phyloP scores from a whole-genome alignment of 176 grass and related monocot genomes.

The Hyparrhenia diplandra region DNA sequence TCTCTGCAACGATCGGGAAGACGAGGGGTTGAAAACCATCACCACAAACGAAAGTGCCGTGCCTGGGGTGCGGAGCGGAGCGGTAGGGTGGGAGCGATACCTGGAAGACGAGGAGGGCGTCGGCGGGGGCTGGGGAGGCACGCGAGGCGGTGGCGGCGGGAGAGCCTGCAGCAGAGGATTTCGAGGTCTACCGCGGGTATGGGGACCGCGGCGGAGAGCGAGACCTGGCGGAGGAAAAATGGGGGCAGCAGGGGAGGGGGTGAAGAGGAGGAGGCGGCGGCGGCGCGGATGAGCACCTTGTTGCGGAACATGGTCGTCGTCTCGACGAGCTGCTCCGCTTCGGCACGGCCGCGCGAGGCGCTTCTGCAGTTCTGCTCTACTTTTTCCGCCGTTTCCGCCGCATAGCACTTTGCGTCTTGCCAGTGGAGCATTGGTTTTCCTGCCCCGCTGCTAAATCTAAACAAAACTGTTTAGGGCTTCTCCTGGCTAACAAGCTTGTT shows the following conservation, averaged over 20 bases:
- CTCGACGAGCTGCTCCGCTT: background rate
- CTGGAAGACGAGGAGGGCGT: constrained; percentile 65
- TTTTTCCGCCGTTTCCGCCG: too few species aligned
- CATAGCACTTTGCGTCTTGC: too few species aligned
- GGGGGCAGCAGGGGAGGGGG: constrained; percentile 17
- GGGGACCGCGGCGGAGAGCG: constrained; percentile 16
- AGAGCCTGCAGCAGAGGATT: constrained; percentile 70
- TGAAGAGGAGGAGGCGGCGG: background rate
- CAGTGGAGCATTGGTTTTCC: too few species aligned
- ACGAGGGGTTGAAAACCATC: background rate
- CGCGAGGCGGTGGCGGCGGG: constrained; percentile 53
- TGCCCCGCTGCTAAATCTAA: too few species aligned
- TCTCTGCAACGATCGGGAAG: constrained; percentile 37
- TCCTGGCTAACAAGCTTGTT: too few species aligned
- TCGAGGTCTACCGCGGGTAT: constrained; percentile 46
- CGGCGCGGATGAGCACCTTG: constrained; percentile 52
- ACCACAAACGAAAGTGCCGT: background rate
- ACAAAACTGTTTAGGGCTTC: too few species aligned
- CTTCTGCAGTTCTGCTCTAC: too few species aligned
- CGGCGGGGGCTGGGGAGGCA: constrained; percentile 46
- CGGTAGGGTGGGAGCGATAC: constrained; percentile 7
- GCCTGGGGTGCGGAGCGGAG: background rate
- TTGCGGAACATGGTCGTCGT: constrained; percentile 57
- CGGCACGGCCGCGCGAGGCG: too few species aligned
- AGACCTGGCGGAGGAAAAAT: constrained; percentile 37